A percentile compares a stretch with the other conserved stretches of the same genome.
Conservation (phyloP, 176 grass and related monocot genomes). For the Ensete glaucum region DNA sequence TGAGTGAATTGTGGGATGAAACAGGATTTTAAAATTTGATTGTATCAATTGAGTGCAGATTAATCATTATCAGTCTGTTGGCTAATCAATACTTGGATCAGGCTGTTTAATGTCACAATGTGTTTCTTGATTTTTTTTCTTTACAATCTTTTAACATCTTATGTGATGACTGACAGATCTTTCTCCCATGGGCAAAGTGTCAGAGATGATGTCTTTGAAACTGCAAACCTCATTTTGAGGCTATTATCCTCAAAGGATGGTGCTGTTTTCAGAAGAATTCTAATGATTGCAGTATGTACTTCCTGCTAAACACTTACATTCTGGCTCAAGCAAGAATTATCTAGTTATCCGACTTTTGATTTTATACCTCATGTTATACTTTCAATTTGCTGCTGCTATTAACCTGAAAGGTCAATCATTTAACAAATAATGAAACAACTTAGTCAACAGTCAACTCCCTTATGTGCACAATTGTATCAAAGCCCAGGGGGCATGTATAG, state of each 20-base stretch:
- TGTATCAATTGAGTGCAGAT: no score
- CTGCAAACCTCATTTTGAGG: slow-evolving; percentile 41
- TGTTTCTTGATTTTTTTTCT: neutral
- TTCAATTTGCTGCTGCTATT: no score
- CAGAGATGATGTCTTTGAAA: slow-evolving; percentile 25
- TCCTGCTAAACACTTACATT: neutral
- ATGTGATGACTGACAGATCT: slow-evolving; percentile 7
- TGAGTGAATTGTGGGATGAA: no score
- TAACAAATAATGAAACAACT: no score
- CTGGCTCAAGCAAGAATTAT: neutral
- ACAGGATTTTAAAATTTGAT: no score
- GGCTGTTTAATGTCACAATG: neutral
- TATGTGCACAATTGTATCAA: no score
- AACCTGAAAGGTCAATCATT: no score
- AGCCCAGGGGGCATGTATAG: no score
- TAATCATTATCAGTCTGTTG: neutral
- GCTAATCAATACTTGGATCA: neutral
- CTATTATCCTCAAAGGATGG: slow-evolving; percentile 49
- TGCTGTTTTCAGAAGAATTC: slow-evolving; percentile 47
- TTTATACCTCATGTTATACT: no score
- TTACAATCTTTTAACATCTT: slow-evolving; percentile 6
- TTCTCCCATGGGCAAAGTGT: slow-evolving; percentile 20
- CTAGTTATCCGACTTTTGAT: no score
- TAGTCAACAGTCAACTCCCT: no score
- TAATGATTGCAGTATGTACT: slow-evolving; percentile 53